These are phyloP conservation scores for Lentinula edodes DNA, from an alignment of 768 basidiomycete species.

Conservation along the genomic window DNA sequence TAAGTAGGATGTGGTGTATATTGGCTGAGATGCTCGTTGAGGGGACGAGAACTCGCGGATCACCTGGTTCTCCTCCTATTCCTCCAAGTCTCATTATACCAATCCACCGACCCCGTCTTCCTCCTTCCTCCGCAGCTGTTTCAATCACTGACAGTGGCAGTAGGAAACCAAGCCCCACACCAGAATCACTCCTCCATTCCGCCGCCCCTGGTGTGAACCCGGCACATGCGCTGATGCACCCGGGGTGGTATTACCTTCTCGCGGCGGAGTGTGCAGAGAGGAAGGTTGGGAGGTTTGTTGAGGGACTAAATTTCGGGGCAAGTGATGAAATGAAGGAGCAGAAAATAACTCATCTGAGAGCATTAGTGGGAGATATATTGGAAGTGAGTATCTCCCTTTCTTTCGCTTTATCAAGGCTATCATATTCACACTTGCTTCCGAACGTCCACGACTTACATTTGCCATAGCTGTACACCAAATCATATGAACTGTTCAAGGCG, in stretches of 20 bases:
- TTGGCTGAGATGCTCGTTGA: conserved; percentile 89
- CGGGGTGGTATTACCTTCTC: conserved; percentile 89
- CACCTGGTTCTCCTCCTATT: too few relatives aligned
- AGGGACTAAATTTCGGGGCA: conserved; percentile 54
- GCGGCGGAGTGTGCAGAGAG: conserved; percentile 83
- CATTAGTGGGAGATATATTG: neutral
- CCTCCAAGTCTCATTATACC: conserved; percentile 56
- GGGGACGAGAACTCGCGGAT: conserved; percentile 38
- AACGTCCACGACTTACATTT: neutral
- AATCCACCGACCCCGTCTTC: conserved; percentile 39
- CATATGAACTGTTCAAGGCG: conserved; percentile 91
- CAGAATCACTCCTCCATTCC: neutral
- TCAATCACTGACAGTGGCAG: neutral
- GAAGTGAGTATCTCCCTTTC: neutral
- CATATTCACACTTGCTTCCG: too few relatives aligned
- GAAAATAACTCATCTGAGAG: neutral
- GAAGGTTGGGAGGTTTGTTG: conserved; percentile 62
- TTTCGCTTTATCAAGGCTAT: neutral
- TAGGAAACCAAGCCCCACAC: neutral
- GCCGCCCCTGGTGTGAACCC: conserved; percentile 63
- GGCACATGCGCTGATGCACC: conserved; percentile 78
- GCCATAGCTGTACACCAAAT: conserved; percentile 80
- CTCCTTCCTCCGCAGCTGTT: conserved; percentile 18
- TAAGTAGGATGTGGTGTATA: conserved; percentile 62
- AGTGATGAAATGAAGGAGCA: conserved; percentile 11